These are phyloP conservation scores for Ustilago tritici DNA, from an alignment of 1,284 basidiomycete species.

Conservation along the genomic window DNA sequence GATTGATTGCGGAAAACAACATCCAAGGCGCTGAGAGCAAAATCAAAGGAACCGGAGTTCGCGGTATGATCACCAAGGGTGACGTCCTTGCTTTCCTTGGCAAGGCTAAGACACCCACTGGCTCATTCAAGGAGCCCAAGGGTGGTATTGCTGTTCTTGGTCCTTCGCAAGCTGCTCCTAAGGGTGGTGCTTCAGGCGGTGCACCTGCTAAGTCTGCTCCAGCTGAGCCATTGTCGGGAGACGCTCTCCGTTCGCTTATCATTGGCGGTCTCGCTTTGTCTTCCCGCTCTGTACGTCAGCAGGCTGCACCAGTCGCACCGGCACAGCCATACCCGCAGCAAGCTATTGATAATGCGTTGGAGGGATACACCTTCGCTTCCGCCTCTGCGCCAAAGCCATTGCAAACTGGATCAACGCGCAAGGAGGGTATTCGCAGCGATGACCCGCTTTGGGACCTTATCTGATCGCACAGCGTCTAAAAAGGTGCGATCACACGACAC, in stretches of 20 bases:
- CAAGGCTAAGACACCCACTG: conserved; percentile 57
- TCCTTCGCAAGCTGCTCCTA: conserved; percentile 43
- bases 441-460: conserved; percentile 53
- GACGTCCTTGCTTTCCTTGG: conserved; percentile 71
- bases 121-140: conserved; percentile 55
- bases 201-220: conserved; percentile 23
- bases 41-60: conserved; percentile 70
- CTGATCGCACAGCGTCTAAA: conserved; percentile 6
- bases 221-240: conserved; percentile 43
- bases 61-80: conserved; percentile 71
- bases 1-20: conserved; percentile 64
- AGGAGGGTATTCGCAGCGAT: conserved; percentile 47
- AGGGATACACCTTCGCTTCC: conserved; percentile 29
- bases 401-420: conserved; percentile 27
- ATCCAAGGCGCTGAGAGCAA: conserved; percentile 65
- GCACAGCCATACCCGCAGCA: conserved; percentile 32
- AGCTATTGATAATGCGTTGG: conserved; percentile 30
- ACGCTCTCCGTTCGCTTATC: conserved; percentile 53
- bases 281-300: conserved; percentile 23
- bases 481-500: conserved; percentile 14
- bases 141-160: conserved; percentile 59
- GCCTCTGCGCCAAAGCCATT: conserved; percentile 22
- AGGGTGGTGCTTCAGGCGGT: conserved; percentile 27
- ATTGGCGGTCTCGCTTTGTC: conserved; percentile 50
- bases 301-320: conserved; percentile 11